Evolutionary conservation across 805 yeast species (phyloP).

Genomic region (Spathaspora girioi): DNA sequence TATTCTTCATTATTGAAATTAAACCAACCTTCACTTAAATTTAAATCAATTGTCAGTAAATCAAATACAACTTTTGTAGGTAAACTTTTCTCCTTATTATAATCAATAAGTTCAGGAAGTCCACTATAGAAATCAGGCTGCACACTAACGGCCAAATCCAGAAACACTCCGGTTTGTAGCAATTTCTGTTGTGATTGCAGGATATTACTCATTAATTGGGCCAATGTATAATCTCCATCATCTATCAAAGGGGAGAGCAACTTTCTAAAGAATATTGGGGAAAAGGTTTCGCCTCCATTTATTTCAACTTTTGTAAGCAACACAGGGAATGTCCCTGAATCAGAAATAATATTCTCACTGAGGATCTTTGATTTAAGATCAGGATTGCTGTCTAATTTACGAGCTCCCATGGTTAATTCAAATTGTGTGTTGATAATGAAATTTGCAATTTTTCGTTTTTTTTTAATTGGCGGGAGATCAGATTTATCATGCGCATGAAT

Average conservation of each 20-base stretch:
- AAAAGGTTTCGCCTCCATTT: constrained; percentile 41
- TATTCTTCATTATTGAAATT: constrained; percentile 36
- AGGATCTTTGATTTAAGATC: constrained; percentile 19
- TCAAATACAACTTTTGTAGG: constrained; percentile 44
- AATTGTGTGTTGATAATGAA: neutral
- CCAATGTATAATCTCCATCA: constrained; percentile 41
- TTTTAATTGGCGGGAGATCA: neutral
- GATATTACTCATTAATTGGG: constrained; percentile 33
- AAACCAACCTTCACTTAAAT: constrained; percentile 30
- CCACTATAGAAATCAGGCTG: constrained; percentile 35
- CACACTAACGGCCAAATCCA: constrained; percentile 34
- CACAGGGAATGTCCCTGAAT: constrained; percentile 32
- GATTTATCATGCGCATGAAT: neutral
- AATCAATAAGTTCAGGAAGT: constrained; percentile 21
- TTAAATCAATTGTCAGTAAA: constrained; percentile 36
- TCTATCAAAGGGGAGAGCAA: constrained; percentile 42
- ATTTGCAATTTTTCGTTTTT: neutral
- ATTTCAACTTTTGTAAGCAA: constrained; percentile 35
- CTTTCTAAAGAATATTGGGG: constrained; percentile 43
- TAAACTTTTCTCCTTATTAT: constrained; percentile 37
- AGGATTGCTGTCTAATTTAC: constrained; percentile 5
- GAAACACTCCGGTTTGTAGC: constrained; percentile 44
- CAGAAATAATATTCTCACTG: constrained; percentile 26
- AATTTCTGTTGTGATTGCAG: constrained; percentile 31
- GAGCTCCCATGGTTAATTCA: neutral